phyloP scores from a whole-genome alignment of 2,329 filamentous ascomycete species.

The Hypoxylon sp. region DNA sequence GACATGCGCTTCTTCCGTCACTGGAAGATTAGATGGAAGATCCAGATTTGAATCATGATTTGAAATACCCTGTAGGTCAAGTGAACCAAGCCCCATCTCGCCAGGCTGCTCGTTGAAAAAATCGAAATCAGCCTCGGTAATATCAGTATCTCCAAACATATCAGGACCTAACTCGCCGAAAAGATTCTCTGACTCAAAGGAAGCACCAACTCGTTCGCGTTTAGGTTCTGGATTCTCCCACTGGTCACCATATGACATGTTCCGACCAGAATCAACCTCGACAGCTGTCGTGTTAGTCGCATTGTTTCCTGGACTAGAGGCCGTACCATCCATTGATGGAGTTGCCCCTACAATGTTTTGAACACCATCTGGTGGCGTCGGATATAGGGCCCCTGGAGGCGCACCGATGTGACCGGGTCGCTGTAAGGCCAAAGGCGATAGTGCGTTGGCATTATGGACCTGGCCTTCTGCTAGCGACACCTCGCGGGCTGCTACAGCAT shows the following conservation, averaged over 20 bases:
- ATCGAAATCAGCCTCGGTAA: slow-evolving; percentile 86
- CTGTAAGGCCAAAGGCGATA: slow-evolving; percentile 62
- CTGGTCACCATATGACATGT: slow-evolving; percentile 46
- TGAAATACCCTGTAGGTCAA: slow-evolving; percentile 45
- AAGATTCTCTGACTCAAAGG: slow-evolving; percentile 64
- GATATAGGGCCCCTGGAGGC: slow-evolving; percentile 68
- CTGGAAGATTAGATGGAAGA: slow-evolving; percentile 26
- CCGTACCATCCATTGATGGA: slow-evolving; percentile 64
- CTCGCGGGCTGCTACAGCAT: slow-evolving; percentile 53
- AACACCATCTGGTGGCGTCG: slow-evolving; percentile 74
- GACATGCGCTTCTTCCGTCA: slow-evolving; percentile 29
- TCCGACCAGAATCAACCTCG: slow-evolving; percentile 51
- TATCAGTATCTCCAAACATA: slow-evolving; percentile 74
- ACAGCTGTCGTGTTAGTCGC: slow-evolving; percentile 42
- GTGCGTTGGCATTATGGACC: slow-evolving; percentile 55
- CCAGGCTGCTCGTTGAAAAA: slow-evolving; percentile 76
- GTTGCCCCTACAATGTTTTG: slow-evolving; percentile 62
- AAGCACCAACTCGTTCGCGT: slow-evolving; percentile 54
- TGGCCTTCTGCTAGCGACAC: slow-evolving; percentile 53
- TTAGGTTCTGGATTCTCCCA: slow-evolving; percentile 57
- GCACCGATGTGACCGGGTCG: slow-evolving; percentile 56
- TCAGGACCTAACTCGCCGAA: slow-evolving; percentile 75
- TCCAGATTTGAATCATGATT: slow-evolving; percentile 34
- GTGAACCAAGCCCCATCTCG: slow-evolving; percentile 50
- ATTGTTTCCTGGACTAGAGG: slow-evolving; percentile 64